Evolutionary conservation across 352 stramenopile species (phyloP).

Genomic region (Phytophthora tubulina): DNA sequence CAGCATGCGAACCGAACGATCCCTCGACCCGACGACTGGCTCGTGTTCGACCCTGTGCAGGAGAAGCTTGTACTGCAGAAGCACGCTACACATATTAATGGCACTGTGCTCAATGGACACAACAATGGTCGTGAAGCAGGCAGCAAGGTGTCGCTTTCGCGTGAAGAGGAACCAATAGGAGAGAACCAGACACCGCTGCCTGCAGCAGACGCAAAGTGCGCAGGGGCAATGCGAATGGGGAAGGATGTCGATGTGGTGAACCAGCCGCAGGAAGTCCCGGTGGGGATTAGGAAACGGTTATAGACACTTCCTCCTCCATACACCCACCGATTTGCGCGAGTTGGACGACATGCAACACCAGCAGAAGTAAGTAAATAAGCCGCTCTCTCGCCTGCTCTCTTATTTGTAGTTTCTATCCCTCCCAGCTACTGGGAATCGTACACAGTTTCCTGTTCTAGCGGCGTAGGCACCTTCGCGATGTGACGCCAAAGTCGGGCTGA

Average conservation of each 20-base stretch:
- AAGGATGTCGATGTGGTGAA: slow-evolving; percentile 10
- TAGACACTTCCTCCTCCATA: slow-evolving; percentile 12
- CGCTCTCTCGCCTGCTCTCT: slow-evolving; percentile 33
- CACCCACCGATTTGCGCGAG: slow-evolving; percentile 9
- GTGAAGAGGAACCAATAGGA: slow-evolving; percentile 40
- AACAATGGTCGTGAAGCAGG: slow-evolving; percentile 15
- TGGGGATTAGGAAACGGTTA: slow-evolving; percentile 26
- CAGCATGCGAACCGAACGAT: slow-evolving; percentile 64
- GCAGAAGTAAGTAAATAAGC: slow-evolving; percentile 47
- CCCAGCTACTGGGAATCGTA: slow-evolving; percentile 43
- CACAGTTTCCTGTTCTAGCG: slow-evolving; percentile 57
- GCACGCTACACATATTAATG: slow-evolving; percentile 21
- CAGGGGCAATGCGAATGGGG: not conserved
- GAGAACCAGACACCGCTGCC: slow-evolving; percentile 18
- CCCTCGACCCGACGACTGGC: slow-evolving; percentile 69
- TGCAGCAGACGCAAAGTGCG: slow-evolving; percentile 8
- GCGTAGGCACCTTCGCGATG: slow-evolving; percentile 51
- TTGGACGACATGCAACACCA: slow-evolving; percentile 28
- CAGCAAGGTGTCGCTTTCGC: slow-evolving; percentile 28
- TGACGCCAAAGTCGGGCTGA: slow-evolving; percentile 78
- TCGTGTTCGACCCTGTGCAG: slow-evolving; percentile 77
- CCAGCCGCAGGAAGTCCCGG: slow-evolving; percentile 7
- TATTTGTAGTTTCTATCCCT: slow-evolving; percentile 15
- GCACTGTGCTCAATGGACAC: slow-evolving; percentile 21
- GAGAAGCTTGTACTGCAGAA: slow-evolving; percentile 74